A percentile compares a stretch with the other conserved stretches of the same genome.
phyloP scores from a whole-genome alignment of 2,329 filamentous ascomycete species.

The Biscogniauxia sp. region DNA sequence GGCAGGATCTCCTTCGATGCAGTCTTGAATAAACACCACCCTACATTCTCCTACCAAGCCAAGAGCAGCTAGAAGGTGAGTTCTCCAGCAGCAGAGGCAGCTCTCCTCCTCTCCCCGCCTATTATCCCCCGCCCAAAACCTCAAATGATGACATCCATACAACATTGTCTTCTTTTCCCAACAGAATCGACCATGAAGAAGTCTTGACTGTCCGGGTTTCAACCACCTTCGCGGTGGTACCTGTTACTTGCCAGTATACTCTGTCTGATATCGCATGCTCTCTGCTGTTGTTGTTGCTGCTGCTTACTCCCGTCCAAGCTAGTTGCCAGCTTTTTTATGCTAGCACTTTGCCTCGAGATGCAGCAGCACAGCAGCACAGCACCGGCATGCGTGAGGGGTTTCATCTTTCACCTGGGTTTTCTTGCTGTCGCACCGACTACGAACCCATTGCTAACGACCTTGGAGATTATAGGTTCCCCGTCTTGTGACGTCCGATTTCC shows the following conservation, averaged over 20 bases:
- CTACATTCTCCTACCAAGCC: neutral
- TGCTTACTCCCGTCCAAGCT: neutral
- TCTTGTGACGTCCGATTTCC: neutral
- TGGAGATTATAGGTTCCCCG: neutral
- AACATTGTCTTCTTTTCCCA: constrained; percentile 79
- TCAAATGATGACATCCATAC: constrained; percentile 70
- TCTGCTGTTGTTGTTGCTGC: neutral
- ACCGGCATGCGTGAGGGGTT: neutral
- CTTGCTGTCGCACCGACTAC: neutral
- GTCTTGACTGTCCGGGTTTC: constrained; percentile 62
- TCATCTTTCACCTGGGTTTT: neutral
- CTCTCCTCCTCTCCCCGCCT: constrained; percentile 3
- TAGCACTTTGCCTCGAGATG: neutral
- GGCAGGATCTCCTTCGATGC: no score
- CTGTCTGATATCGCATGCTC: constrained; percentile 60
- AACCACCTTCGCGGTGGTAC: constrained; percentile 48
- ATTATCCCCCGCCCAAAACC: constrained; percentile 13
- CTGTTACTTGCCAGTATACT: constrained; percentile 92
- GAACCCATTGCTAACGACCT: neutral
- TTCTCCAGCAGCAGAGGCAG: constrained; percentile 1
- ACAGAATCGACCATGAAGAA: constrained; percentile 86
- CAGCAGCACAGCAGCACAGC: neutral
- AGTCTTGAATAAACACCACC: no score
- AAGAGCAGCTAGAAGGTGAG: no score
- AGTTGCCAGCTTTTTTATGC: no score